phyloP scores from a whole-genome alignment of 345 rosid genomes.

The Psidium friedrichsthalianum region DNA sequence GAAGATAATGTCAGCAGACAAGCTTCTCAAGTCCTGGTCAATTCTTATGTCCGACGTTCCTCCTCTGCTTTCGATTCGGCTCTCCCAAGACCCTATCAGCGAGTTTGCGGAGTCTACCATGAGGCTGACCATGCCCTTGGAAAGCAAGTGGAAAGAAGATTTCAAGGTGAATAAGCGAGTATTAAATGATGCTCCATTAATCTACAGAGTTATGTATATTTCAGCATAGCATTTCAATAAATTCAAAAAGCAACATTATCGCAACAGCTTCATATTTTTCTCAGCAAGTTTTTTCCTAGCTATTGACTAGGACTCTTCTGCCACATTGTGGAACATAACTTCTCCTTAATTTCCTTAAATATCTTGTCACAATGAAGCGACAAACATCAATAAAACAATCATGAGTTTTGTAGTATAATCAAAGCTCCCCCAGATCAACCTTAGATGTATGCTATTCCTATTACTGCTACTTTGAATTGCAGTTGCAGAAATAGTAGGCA shows the following conservation, averaged over 20 bases:
- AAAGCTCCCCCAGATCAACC: not conserved
- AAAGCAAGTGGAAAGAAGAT: not conserved
- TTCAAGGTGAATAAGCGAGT: not conserved
- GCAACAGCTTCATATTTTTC: not conserved
- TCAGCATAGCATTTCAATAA: not conserved
- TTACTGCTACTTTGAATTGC: not conserved
- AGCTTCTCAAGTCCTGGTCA: conserved; percentile 21
- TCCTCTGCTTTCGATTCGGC: not conserved
- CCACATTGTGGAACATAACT: not conserved
- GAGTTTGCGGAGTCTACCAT: conserved; percentile 22
- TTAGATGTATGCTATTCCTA: not conserved
- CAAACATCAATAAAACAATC: not conserved
- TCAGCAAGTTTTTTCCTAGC: not conserved
- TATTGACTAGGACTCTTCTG: not conserved
- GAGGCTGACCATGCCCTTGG: conserved; percentile 26
- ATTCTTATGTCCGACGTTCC: conserved; percentile 8
- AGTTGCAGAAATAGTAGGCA: not conserved
- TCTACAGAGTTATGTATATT: not conserved
- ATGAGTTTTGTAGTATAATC: not conserved
- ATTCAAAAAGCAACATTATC: not conserved
- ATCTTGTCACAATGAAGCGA: not conserved
- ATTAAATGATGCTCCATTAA: not conserved
- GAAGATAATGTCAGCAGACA: conserved; percentile 35
- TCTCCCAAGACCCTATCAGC: conserved; percentile 23
- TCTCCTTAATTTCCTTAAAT: not conserved